Evolutionary conservation across 208 protist species (phyloP).

Genomic region (Paratrypanosoma confusum): DNA sequence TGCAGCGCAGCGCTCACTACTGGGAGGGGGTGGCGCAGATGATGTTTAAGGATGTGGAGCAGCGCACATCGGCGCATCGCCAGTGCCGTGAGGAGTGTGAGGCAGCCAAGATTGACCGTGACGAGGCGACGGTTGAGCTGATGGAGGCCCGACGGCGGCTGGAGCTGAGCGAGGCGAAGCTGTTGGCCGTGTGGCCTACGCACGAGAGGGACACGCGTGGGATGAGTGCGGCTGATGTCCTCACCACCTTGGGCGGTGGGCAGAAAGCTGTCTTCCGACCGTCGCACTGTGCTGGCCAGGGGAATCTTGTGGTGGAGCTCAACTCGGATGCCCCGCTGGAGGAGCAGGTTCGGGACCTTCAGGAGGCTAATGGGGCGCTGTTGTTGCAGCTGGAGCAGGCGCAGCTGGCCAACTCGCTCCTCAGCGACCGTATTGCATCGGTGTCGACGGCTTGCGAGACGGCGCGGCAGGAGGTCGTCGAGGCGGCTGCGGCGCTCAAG

Average conservation of each 20-base stretch:
- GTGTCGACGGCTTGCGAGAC: conserved; percentile 18
- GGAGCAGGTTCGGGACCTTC: conserved; percentile 60
- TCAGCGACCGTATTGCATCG: conserved; percentile 34
- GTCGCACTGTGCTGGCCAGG: conserved; percentile 11
- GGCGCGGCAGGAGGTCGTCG: conserved; percentile 19
- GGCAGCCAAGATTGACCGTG: conserved; percentile 61
- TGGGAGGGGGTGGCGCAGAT: conserved; percentile 82
- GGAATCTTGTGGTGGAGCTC: conserved; percentile 6
- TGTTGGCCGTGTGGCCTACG: conserved; percentile 75
- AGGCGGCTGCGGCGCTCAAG: conserved; percentile 26
- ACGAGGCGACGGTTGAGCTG: conserved; percentile 33
- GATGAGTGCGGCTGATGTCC: conserved; percentile 53
- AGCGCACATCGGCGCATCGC: conserved; percentile 62
- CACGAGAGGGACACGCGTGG: conserved; percentile 51
- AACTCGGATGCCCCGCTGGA: conserved; percentile 11
- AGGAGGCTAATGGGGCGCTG: conserved; percentile 67
- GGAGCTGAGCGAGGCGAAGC: conserved; percentile 47
- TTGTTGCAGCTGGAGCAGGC: conserved; percentile 61
- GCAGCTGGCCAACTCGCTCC: conserved; percentile 58
- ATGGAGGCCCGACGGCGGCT: conserved; percentile 28
- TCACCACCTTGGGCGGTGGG: conserved; percentile 37
- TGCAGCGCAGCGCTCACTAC: conserved; percentile 40
- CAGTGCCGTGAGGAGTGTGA: conserved; percentile 77
- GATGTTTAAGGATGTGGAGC: conserved; percentile 76
- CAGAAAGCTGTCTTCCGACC: conserved; percentile 6